These are phyloP conservation scores for Cordyceps cateniannulata DNA, from an alignment of 2,329 filamentous ascomycete species.

Conservation along the genomic window DNA sequence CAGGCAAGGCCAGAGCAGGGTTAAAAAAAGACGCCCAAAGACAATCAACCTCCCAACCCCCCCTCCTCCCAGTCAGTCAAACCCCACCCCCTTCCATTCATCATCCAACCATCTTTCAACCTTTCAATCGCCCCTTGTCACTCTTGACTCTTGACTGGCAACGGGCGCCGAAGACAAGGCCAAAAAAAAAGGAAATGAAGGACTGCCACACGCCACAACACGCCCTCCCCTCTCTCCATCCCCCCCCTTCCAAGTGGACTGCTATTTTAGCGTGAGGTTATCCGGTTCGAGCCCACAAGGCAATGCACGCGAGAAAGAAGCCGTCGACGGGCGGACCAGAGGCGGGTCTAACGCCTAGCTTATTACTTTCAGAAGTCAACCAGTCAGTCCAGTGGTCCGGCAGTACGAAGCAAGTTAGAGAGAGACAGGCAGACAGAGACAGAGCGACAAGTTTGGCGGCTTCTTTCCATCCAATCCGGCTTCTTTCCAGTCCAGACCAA, in stretches of 20 bases:
- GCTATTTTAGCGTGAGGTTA: slow-evolving; percentile 2
- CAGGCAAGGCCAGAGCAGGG: too few species aligned
- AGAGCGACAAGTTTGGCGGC: too few species aligned
- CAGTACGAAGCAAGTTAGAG: neutral
- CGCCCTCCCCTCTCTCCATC: too few species aligned
- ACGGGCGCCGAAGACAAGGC: neutral
- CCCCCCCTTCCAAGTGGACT: neutral
- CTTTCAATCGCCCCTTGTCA: too few species aligned
- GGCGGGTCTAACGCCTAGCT: slow-evolving; percentile 1
- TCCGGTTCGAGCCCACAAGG: slow-evolving; percentile 13
- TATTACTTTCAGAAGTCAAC: neutral
- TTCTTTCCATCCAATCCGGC: too few species aligned
- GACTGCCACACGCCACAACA: slow-evolving; percentile 10
- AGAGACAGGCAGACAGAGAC: too few species aligned
- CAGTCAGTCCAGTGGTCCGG: neutral
- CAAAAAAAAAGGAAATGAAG: slow-evolving; percentile 10
- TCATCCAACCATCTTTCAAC: neutral
- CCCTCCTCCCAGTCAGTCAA: neutral
- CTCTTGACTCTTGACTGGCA: neutral
- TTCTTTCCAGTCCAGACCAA: too few species aligned
- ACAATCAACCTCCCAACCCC: too few species aligned
- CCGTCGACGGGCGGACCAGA: slow-evolving; percentile 7
- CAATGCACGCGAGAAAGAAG: slow-evolving; percentile 12
- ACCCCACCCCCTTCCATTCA: neutral
- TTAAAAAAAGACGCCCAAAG: too few species aligned